A percentile compares a stretch with the other conserved stretches of the same genome.
phyloP scores from a whole-genome alignment of 306 rosid species.

The Lathyrus aphaca region DNA sequence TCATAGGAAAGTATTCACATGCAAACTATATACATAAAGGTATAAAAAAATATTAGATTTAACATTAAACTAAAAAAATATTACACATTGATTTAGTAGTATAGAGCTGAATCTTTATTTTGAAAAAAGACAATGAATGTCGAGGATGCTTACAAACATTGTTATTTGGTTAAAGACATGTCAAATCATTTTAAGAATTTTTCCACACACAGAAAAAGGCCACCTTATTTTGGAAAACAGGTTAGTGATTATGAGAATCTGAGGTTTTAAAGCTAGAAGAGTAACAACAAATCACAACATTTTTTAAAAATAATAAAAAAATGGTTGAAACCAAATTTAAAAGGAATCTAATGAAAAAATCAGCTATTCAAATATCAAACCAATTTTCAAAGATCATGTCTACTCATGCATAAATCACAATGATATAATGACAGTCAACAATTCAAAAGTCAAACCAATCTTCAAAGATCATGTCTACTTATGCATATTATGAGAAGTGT shows the following conservation, averaged over 20 bases:
- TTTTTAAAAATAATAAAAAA: background rate
- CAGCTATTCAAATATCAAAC: background rate
- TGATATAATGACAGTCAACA: background rate
- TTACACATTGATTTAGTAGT: background rate
- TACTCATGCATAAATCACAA: conserved; percentile 5
- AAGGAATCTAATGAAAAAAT: too few relatives aligned
- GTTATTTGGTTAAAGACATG: background rate
- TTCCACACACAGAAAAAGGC: background rate
- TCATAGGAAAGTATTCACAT: background rate
- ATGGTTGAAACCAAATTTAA: too few relatives aligned
- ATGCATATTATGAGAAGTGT: conserved; percentile 9
- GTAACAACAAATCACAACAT: conserved; percentile 1
- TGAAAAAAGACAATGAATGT: background rate
- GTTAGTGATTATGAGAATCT: background rate
- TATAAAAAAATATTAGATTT: background rate
- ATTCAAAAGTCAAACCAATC: conserved; percentile 11
- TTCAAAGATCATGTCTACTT: conserved; percentile 17
- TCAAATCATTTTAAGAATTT: background rate
- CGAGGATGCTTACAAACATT: background rate
- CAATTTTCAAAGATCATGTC: conserved; percentile 22
- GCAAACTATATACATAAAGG: background rate
- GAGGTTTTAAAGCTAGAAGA: conserved; percentile 18
- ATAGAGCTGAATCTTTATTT: background rate
- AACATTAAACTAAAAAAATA: background rate
- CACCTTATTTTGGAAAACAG: background rate